A percentile compares a stretch with the other conserved stretches of the same genome.
Conservation (phyloP, 108 stramenopile genomes). For the Cyclotella atomus region DNA sequence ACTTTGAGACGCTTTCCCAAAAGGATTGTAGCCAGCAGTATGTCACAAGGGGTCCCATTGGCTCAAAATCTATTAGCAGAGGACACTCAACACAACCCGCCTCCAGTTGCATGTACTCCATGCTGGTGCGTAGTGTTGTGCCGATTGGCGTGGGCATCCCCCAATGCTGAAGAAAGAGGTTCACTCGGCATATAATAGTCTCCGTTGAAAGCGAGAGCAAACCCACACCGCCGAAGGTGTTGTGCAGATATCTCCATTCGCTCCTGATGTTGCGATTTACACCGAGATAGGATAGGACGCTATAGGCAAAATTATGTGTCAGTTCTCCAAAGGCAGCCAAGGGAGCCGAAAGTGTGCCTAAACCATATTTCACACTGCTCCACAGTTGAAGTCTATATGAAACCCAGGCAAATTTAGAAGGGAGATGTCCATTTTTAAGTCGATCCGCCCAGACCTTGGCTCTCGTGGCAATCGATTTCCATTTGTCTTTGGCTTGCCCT, state of each 20-base stretch:
- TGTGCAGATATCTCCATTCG: neutral
- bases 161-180: neutral
- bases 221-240: neutral
- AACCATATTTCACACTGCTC: neutral
- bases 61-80: neutral
- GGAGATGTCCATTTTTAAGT: neutral
- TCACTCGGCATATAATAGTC: neutral
- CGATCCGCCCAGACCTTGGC: neutral
- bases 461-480: neutral
- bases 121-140: neutral
- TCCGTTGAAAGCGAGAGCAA: neutral
- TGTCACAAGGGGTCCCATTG: neutral
- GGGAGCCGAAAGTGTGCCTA: neutral
- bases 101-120: constrained; percentile 3
- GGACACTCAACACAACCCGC: neutral
- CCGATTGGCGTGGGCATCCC: neutral
- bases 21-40: neutral
- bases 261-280: neutral
- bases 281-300: neutral
- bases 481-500: neutral
- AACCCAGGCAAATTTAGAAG: neutral
- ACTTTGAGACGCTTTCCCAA: neutral
- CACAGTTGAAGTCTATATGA: neutral
- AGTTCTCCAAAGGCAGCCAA: neutral
- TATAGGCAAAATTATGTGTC: neutral